Base-by-base conservation (phyloP, 2,329 filamentous ascomycete genomes). In the Scytalidium sp. region DNA sequence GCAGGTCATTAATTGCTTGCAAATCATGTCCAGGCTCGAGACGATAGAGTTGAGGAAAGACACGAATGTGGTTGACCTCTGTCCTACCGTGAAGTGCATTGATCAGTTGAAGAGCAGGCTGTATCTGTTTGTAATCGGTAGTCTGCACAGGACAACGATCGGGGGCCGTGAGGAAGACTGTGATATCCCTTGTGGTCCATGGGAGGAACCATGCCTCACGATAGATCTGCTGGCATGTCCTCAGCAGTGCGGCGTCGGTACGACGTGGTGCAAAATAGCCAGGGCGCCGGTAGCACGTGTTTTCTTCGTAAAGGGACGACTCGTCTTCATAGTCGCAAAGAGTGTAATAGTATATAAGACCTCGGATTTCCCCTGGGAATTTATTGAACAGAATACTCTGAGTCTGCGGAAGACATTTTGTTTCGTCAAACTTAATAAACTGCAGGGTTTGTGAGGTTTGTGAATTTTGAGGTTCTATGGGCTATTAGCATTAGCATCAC, bases 291-390 rank as follows among this genome's bases (percentile, higher is more conserved):
- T 69, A 76, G 56, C 64, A 70, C 3, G 70, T 67, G 2, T 61
- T 47, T 6, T 49, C 41, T 1, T 20, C 45, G 58, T 71, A 72
- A 1, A 52, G 54, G 1, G 45, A 47, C 1, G 53, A 46, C 3
- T 62, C 56, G 39, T 73, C 70, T 9, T 68, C 64, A 25, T 66
- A 70, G 23, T 70, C 69, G 5, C 67, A 61, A 3, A 78, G 59
- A 0, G 63, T 68, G 41, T 62, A 64, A 9, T 62, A 50, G 57
- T 77, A 82, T 44, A 82, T 76, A 1, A 64, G 57, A 51, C 67
- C 66, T 48, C 79, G 73, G 13, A 81, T 56, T 58, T 82, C 79
- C 15, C 70, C 68, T 0, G 79, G 77, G 0, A 81, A 57, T 1
- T 52, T 15, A 2, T 48, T 39, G 54, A 73, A 75, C 1, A 76